Evolutionary conservation across 805 yeast genomes (phyloP).

Genomic region (Teunomyces lycoperdinae): DNA sequence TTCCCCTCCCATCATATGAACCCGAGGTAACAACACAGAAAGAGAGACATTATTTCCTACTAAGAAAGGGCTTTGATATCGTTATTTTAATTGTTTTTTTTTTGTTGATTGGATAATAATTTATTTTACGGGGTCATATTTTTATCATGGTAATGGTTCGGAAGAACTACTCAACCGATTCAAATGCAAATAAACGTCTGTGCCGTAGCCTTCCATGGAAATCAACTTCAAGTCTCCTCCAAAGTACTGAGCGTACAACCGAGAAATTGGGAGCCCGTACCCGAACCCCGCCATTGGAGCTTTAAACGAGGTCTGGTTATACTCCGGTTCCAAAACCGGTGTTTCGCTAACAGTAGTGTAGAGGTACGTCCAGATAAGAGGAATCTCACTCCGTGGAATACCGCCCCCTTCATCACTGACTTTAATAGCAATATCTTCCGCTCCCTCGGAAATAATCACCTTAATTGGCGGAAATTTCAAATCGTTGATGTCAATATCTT

Average conservation of each 20-base stretch:
- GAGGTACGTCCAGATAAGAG: conserved; percentile 86
- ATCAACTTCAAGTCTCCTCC: conserved; percentile 87
- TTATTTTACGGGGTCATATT: background rate
- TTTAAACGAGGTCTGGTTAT: conserved; percentile 59
- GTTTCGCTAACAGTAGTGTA: conserved; percentile 82
- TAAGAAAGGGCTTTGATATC: background rate
- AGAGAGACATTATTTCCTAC: background rate
- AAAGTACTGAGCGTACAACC: conserved; percentile 84
- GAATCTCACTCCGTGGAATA: conserved; percentile 78
- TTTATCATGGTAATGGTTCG: conserved; percentile 57
- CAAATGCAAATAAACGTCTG: conserved; percentile 85
- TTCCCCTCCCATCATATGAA: background rate
- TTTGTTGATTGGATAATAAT: background rate
- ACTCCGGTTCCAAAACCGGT: conserved; percentile 61
- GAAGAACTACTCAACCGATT: conserved; percentile 71
- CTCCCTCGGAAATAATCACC: conserved; percentile 83
- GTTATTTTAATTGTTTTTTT: background rate
- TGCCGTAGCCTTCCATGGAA: conserved; percentile 92
- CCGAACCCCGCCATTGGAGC: conserved; percentile 97
- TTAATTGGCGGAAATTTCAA: conserved; percentile 79
- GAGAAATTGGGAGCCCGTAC: conserved; percentile 82
- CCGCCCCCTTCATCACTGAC: conserved; percentile 95
- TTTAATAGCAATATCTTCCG: conserved; percentile 87
- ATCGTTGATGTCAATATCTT: conserved; percentile 52
- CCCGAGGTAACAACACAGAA: background rate